Evolutionary conservation across 2,329 filamentous ascomycete species (phyloP), one percentile per base, ranked within the genome.

Genomic region (Dendryphion nanum): DNA sequence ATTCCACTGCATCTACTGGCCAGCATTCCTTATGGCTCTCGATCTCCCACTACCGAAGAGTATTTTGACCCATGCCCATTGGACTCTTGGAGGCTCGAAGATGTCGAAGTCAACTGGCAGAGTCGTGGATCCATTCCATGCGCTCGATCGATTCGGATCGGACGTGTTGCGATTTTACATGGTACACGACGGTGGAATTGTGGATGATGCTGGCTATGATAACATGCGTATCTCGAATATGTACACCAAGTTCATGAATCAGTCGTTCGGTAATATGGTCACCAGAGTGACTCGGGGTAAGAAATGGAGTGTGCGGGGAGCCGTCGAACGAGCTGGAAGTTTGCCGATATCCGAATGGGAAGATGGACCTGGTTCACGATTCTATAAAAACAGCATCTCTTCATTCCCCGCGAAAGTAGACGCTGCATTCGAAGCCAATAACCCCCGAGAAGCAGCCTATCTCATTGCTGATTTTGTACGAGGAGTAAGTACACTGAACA

Each of bases 1-100:
- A 14, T 98, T 98, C 66, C 94, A 98, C 63, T 91, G 88, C 65
- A 83, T 98, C 33, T 98, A 98, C 73, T 98, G 94, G 93, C 93
- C 93, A 0, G 93, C 93, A 3, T 85, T 98, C 52, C 81, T 98
- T 13, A 85, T 98, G 77, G 91, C 93, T 2, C 73, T 96, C 12
- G 82, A 83, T 35, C 74, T 97, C 4, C 85, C 88, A 1, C 72
- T 86, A 1, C 89, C 93, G 1, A 84, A 82, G 57, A 82, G 82
- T 46, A 79, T 98, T 20, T 73, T 98, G 2, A 88, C 88, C 36
- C 93, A 98, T 61, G 89, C 85, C 2, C 93, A 98, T 64, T 98
- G 94, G 93, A 95, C 89, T 12, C 83, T 98, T 69, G 87, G 86
- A 39, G 81, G 81, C 37, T 80, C 83, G 52, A 98, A 98, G 67